Evolutionary conservation across 192 early-diverging fungal species (phyloP).

Genomic region (Linnemannia hyalina): DNA sequence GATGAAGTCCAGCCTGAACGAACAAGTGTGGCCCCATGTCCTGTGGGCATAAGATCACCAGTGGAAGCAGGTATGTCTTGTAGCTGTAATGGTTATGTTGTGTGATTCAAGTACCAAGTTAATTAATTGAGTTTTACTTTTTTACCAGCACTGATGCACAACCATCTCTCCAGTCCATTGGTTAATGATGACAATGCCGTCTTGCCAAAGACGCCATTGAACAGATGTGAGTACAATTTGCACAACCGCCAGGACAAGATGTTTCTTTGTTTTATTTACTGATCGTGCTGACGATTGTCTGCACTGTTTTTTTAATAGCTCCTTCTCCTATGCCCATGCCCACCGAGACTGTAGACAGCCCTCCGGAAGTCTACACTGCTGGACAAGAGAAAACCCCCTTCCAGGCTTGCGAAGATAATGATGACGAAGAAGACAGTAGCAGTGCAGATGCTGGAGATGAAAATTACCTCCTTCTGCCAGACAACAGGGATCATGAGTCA

Average conservation of each 20-base stretch:
- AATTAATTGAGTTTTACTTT: no score
- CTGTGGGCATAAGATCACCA: no score
- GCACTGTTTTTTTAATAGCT: not conserved
- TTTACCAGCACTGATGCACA: no score
- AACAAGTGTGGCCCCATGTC: no score
- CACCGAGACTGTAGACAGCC: conserved; percentile 30
- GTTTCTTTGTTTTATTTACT: conserved; percentile 3
- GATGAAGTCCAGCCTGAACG: no score
- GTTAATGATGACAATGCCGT: not conserved
- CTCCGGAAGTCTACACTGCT: conserved; percentile 30
- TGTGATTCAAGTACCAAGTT: no score
- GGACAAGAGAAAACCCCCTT: conserved; percentile 20
- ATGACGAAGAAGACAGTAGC: conserved; percentile 4
- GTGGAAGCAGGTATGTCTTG: no score
- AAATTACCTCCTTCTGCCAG: conserved; percentile 29
- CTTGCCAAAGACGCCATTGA: conserved; percentile 4
- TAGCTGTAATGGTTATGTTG: no score
- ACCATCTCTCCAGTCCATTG: no score
- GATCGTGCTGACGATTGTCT: conserved; percentile 8
- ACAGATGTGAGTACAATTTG: conserved; percentile 21
- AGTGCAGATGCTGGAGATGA: conserved; percentile 17
- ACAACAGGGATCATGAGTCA: conserved; percentile 27
- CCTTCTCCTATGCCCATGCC: conserved; percentile 20
- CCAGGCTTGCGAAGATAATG: conserved; percentile 20
- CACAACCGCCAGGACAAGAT: not conserved